phyloP scores from a whole-genome alignment of 2,329 filamentous ascomycete species.

The Penicillium sp. region DNA sequence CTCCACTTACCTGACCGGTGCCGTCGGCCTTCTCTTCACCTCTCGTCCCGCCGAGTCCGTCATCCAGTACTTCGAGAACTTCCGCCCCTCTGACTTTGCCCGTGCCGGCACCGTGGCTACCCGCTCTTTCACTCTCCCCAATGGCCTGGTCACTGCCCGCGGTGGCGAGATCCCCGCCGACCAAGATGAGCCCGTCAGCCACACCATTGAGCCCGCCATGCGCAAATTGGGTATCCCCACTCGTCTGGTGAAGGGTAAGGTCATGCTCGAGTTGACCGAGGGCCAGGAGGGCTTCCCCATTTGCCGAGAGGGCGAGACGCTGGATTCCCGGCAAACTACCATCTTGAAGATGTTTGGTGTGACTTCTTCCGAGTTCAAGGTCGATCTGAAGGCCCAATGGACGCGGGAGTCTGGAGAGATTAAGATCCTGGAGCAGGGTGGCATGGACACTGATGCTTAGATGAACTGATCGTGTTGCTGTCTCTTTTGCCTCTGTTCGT shows the following conservation, averaged over 20 bases:
- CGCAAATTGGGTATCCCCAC: constrained; percentile 89
- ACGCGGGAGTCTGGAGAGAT: constrained; percentile 48
- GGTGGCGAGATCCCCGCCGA: constrained; percentile 80
- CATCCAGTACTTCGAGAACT: constrained; percentile 72
- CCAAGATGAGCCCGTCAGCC: constrained; percentile 84
- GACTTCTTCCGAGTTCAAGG: constrained; percentile 86
- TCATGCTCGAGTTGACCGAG: constrained; percentile 68
- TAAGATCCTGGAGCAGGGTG: constrained; percentile 46
- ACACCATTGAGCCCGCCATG: constrained; percentile 88
- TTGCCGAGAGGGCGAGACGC: constrained; percentile 80
- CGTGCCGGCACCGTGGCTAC: constrained; percentile 79
- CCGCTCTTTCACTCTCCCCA: constrained; percentile 78
- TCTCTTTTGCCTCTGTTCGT: constrained; percentile 28
- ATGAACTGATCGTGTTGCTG: constrained; percentile 22
- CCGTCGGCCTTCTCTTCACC: constrained; percentile 90
- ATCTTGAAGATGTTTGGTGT: constrained; percentile 93
- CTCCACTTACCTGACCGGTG: constrained; percentile 72
- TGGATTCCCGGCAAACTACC: constrained; percentile 92
- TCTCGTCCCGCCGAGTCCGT: constrained; percentile 73
- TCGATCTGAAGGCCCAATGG: constrained; percentile 74
- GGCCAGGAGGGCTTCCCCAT: constrained; percentile 69
- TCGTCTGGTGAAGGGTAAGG: constrained; percentile 83
- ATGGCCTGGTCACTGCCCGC: constrained; percentile 77
- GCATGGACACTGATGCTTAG: constrained; percentile 52
- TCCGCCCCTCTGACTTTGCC: constrained; percentile 84